Evolutionary conservation across 768 basidiomycete genomes (phyloP).

Genomic region (Infundibulicybe gibba): DNA sequence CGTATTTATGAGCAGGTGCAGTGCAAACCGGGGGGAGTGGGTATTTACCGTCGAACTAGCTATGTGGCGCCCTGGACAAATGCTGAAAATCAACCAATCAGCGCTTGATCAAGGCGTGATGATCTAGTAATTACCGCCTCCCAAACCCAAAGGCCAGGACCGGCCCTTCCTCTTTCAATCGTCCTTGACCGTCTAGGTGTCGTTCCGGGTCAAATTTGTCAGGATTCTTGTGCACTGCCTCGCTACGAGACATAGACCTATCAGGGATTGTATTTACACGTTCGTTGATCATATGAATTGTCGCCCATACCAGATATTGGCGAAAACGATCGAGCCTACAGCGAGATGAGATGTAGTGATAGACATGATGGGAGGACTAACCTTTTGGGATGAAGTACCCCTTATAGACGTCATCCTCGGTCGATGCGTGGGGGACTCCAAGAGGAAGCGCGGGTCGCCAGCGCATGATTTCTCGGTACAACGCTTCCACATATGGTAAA

Average conservation of each 20-base stretch:
- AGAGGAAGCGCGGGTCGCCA: constrained; percentile 1
- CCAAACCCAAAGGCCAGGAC: neutral
- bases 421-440: constrained; percentile 1
- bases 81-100: neutral
- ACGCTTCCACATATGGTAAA: constrained; percentile 12
- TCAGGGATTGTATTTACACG: neutral
- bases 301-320: constrained; percentile 7
- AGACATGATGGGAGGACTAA: neutral
- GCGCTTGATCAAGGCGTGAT: neutral
- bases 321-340: constrained; percentile 4
- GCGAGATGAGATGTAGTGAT: neutral
- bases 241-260: neutral
- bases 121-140: neutral
- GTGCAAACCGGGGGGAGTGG: neutral
- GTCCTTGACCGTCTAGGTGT: neutral
- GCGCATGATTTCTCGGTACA: constrained; percentile 9
- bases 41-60: neutral
- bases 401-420: constrained; percentile 11
- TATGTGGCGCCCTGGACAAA: neutral
- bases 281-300: neutral
- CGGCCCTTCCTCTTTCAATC: neutral
- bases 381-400: constrained; percentile 12
- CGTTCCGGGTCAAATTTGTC: neutral
- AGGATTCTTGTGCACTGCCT: neutral
- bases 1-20: neutral